Evolutionary conservation across 441 rosid species (phyloP).

Genomic region (Arabidopsis hybrid): DNA sequence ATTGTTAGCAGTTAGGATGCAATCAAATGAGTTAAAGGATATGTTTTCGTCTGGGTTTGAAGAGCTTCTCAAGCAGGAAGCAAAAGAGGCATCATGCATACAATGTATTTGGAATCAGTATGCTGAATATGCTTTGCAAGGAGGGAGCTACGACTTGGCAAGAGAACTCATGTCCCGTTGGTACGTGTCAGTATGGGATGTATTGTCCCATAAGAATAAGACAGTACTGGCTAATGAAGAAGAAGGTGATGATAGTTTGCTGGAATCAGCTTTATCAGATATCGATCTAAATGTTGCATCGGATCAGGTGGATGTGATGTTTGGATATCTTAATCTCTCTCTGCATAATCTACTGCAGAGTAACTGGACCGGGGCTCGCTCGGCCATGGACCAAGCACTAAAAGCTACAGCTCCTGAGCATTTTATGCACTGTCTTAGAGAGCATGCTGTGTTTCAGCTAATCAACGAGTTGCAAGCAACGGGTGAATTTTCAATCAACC

Average conservation of each 20-base stretch:
- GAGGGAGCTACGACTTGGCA: slow-evolving; percentile 56
- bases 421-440: slow-evolving; percentile 69
- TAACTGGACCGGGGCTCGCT: slow-evolving; percentile 55
- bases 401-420: slow-evolving; percentile 55
- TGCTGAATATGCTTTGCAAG: slow-evolving; percentile 69
- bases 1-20: slow-evolving; percentile 64
- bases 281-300: slow-evolving; percentile 36
- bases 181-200: slow-evolving; percentile 64
- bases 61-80: slow-evolving; percentile 73
- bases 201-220: slow-evolving; percentile 42
- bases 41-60: slow-evolving; percentile 61
- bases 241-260: slow-evolving; percentile 33
- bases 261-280: slow-evolving; percentile 47
- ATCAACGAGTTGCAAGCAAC: slow-evolving; percentile 45
- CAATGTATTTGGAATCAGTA: slow-evolving; percentile 96
- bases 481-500: slow-evolving; percentile 48
- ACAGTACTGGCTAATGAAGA: slow-evolving; percentile 36
- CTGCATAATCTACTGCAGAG: slow-evolving; percentile 67
- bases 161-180: slow-evolving; percentile 72
- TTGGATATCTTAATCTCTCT: slow-evolving; percentile 81
- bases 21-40: slow-evolving; percentile 48
- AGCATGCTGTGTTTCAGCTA: slow-evolving; percentile 70
- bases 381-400: slow-evolving; percentile 68
- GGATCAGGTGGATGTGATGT: slow-evolving; percentile 62
- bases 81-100: slow-evolving; percentile 68